A percentile compares a stretch with the other conserved stretches of the same genome.
Evolutionary conservation across 148 eudicot species (phyloP).

Genomic region (Amaranthus palmeri): DNA sequence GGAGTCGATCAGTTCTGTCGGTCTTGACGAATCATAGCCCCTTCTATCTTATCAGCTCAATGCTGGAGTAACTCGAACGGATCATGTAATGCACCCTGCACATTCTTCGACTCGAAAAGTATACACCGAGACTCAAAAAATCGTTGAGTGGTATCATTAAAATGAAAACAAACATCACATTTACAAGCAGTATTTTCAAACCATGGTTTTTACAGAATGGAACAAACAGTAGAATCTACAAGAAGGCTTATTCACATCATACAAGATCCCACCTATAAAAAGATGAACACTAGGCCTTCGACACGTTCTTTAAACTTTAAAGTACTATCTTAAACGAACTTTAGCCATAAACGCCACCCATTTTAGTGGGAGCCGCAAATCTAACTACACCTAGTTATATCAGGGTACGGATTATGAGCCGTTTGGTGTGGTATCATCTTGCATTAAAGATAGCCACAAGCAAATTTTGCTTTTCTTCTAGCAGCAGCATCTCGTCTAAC

Average conservation of each 20-base stretch:
- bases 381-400: not conserved
- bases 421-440: constrained; percentile 5
- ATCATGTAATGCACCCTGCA: no score
- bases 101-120: no score
- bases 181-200: not conserved
- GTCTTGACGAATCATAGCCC: no score
- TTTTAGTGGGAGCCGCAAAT: constrained; percentile 18
- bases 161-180: not conserved
- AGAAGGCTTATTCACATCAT: constrained; percentile 12
- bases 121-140: no score
- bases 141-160: not conserved
- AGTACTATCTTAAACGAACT: not conserved
- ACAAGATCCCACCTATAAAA: not conserved
- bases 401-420: not conserved
- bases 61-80: no score
- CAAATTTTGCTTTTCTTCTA: constrained; percentile 27
- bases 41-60: no score
- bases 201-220: not conserved
- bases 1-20: no score
- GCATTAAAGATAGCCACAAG: constrained; percentile 15
- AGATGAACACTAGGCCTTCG: constrained; percentile 7
- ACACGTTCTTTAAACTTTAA: not conserved
- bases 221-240: not conserved
- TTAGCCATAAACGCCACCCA: constrained; percentile 13
- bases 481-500: constrained; percentile 49